Evolutionary conservation across 2,329 filamentous ascomycete genomes (phyloP), one percentile per base, ranked within the genome.

Genomic region (Basipetospora chlamydospora): DNA sequence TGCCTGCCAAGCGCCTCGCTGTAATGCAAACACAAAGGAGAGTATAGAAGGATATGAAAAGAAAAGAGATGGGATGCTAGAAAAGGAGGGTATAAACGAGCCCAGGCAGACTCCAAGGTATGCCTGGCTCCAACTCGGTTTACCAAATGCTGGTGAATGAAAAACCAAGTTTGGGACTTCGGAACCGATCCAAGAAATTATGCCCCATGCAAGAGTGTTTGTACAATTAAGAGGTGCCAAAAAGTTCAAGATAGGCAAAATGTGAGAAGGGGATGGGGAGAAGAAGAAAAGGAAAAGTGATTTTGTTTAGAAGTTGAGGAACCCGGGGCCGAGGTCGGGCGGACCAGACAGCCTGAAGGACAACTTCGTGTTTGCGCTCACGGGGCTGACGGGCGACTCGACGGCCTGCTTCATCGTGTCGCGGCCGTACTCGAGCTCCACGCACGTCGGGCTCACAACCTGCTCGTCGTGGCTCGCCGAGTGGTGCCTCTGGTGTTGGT

Each of bases 401-500:
- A n/a, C n/a, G n/a, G n/a, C n/a, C n/a, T n/a, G n/a, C 28, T 37
- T 37, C 35, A 37, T 37, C n/a, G 35, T 37, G 22, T 37, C 35
- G 13, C 28, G 20, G 13, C 35, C 35, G 13, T 37, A 37, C 8
- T 31, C 17, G 7, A n/a, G 4, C 35, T 37, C 35, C n/a, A 37
- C 18, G 16, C 23, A 33, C 18, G 30, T 12, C 11, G 11, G 18
- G 12, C 30, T 10, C 13, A n/a, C n/a, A n/a, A n/a, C n/a, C n/a
- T n/a, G n/a, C n/a, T n/a, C n/a, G n/a, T n/a, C n/a, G n/a, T n/a
- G n/a, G n/a, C n/a, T n/a, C n/a, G n/a, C n/a, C n/a, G n/a, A n/a
- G n/a, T n/a, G n/a, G n/a, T n/a, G n/a, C n/a, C n/a, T n/a, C n/a
- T n/a, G n/a, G n/a, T n/a, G n/a, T n/a, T n/a, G n/a, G n/a, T n/a